These are phyloP conservation scores for Geotrichum cucujoidarum DNA, from an alignment of 1,139 yeast genomes.

Conservation along the genomic window DNA sequence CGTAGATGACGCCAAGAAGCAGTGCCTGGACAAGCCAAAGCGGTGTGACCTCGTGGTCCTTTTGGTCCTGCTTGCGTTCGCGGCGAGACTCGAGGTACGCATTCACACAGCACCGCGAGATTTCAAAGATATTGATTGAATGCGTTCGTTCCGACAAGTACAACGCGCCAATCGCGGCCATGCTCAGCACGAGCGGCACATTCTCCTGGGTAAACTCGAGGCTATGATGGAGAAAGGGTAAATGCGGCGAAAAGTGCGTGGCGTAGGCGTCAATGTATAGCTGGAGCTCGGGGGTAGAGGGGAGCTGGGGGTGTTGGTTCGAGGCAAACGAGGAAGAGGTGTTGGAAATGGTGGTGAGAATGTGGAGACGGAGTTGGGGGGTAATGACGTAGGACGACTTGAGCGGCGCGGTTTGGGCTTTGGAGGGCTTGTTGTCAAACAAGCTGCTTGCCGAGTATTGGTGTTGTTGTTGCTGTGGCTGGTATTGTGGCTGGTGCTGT, in stretches of 20 bases:
- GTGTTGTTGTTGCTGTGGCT: no score
- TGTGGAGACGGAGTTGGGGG: constrained; percentile 69
- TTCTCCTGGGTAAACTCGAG: constrained; percentile 57
- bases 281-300: constrained; percentile 68
- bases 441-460: constrained; percentile 9
- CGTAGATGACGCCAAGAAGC: constrained; percentile 73
- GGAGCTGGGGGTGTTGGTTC: constrained; percentile 50
- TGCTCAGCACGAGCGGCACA: constrained; percentile 70
- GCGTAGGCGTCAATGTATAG: constrained; percentile 66
- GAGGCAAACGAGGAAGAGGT: constrained; percentile 59
- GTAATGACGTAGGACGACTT: constrained; percentile 40
- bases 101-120: constrained; percentile 73
- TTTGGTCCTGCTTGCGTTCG: constrained; percentile 31
- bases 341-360: constrained; percentile 47
- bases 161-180: constrained; percentile 86
- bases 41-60: constrained; percentile 51
- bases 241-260: constrained; percentile 69
- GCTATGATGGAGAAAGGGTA: constrained; percentile 77
- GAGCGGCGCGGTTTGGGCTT: neutral
- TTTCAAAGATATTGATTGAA: constrained; percentile 69
- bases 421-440: constrained; percentile 10
- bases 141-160: constrained; percentile 77
- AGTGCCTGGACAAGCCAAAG: constrained; percentile 85
- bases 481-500: constrained; percentile 1
- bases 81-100: constrained; percentile 62